Evolutionary conservation across 495 filamentous ascomycete genomes (phyloP), one percentile per base, ranked within the genome.

Genomic region (Podospora conica): DNA sequence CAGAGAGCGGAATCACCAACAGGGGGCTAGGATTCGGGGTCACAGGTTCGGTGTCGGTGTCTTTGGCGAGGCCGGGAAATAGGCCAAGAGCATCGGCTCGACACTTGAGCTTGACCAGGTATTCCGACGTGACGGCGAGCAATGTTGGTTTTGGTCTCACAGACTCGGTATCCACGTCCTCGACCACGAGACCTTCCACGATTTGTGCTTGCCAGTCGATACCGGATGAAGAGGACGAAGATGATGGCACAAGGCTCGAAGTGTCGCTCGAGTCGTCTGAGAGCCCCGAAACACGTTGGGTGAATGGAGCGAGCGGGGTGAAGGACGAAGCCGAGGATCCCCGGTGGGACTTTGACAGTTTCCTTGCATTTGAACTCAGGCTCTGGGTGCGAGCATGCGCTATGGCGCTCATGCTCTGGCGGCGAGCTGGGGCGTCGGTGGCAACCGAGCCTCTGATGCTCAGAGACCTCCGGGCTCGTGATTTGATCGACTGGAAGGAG

Each of bases 81-180:
- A 76, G 68, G n/a, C 71, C 68, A 55, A 69, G 28, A 21, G 76
- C 91, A 55, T 89, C 83, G 62, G 90, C 88, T 71, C 88, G 88
- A 68, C 80, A 82, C 75, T 92, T 96, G 77, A 92, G 92, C 56
- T 91, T 88, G 65, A 96, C 74, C 53, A 98, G 74, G 75, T 96
- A 89, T 24, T 86, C 86, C 57, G 93, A 88, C 10, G 93, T 97
- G 40, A 97, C 82, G n/a, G 97, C 95, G 29, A 97, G 79, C 69
- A 92, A 97, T 67, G 96, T 92, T 71, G 86, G 90, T 78, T 91
- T 93, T 74, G 91, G 90, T 74, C 91, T 85, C 75, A 97, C 87
- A 77, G 96, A 84, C 55, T 90, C 86, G 27, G 88, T 86, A 33
- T 90, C 91, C 1, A 89, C 88, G 76, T 96, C 91, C 24, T 96